Evolutionary conservation across 1,284 basidiomycete genomes (phyloP).

Genomic region (Tylopilus sp.): DNA sequence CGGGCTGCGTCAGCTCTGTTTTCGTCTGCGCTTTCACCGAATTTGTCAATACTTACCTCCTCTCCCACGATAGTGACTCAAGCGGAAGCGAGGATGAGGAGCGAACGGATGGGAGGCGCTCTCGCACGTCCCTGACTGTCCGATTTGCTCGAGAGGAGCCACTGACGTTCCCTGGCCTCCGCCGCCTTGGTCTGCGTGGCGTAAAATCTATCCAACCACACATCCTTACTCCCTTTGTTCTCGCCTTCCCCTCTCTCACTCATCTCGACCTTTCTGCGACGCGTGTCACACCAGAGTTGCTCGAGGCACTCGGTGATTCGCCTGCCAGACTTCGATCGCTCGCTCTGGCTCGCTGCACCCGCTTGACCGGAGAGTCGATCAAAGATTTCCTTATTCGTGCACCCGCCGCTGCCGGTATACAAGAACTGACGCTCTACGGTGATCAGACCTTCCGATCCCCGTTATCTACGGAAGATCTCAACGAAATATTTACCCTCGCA

Average conservation of each 20-base stretch:
- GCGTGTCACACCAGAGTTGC: constrained; percentile 75
- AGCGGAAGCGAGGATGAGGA: constrained; percentile 47
- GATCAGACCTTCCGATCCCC: constrained; percentile 86
- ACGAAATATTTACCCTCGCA: constrained; percentile 67
- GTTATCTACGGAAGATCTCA: constrained; percentile 68
- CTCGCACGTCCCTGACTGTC: constrained; percentile 28
- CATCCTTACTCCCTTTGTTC: constrained; percentile 76
- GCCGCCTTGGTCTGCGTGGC: constrained; percentile 83
- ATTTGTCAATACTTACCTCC: constrained; percentile 76
- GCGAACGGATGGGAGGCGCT: constrained; percentile 31
- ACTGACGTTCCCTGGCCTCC: constrained; percentile 72
- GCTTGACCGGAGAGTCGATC: constrained; percentile 79
- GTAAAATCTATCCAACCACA: constrained; percentile 74
- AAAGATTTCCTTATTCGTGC: constrained; percentile 73
- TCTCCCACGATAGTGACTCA: constrained; percentile 46
- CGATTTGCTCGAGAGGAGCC: constrained; percentile 48
- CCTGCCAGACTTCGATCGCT: constrained; percentile 75
- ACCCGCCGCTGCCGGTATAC: constrained; percentile 63
- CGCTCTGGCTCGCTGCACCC: constrained; percentile 85
- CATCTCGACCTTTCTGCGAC: constrained; percentile 91
- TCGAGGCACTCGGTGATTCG: constrained; percentile 65
- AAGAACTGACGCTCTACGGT: constrained; percentile 86
- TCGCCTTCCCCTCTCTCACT: constrained; percentile 84
- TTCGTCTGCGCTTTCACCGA: constrained; percentile 83
- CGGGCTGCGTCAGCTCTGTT: constrained; percentile 88